Evolutionary conservation across 306 rosid species (phyloP).

Genomic region (Psophocarpus tetragonolobus): DNA sequence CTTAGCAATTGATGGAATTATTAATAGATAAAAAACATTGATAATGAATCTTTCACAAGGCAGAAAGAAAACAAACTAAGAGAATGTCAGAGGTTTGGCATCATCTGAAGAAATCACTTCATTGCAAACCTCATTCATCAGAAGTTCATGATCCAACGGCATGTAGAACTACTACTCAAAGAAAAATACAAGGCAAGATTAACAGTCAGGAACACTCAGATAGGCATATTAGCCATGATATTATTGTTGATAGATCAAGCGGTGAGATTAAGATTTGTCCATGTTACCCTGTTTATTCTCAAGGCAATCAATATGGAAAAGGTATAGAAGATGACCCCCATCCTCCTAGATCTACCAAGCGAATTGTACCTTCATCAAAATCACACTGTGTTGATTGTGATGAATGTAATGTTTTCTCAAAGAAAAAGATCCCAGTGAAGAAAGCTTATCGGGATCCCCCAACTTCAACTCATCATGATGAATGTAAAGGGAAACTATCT

Average conservation of each 20-base stretch:
- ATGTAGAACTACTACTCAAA: not conserved
- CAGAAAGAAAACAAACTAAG: not conserved
- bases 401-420: conserved; percentile 23
- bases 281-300: conserved; percentile 8
- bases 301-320: not conserved
- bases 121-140: conserved; percentile 42
- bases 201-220: not conserved
- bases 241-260: conserved; percentile 23
- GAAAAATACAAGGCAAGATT: conserved; percentile 11
- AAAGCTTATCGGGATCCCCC: conserved; percentile 4
- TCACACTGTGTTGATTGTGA: conserved; percentile 31
- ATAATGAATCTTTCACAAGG: not conserved
- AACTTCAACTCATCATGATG: conserved; percentile 1
- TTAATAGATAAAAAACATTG: not conserved
- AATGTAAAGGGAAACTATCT: conserved; percentile 23
- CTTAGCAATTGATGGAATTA: conserved; percentile 15
- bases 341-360: not conserved
- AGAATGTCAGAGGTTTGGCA: conserved; percentile 46
- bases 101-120: conserved; percentile 46
- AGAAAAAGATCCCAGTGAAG: not conserved
- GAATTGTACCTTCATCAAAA: not conserved
- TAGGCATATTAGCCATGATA: conserved; percentile 37
- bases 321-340: not conserved
- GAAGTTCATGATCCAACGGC: conserved; percentile 50
- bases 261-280: conserved; percentile 8